Percentiles rank a stretch among this genome's conserved stretches.
phyloP scores from a whole-genome alignment of 208 protist genomes.

The Leptomonas seymouri region DNA sequence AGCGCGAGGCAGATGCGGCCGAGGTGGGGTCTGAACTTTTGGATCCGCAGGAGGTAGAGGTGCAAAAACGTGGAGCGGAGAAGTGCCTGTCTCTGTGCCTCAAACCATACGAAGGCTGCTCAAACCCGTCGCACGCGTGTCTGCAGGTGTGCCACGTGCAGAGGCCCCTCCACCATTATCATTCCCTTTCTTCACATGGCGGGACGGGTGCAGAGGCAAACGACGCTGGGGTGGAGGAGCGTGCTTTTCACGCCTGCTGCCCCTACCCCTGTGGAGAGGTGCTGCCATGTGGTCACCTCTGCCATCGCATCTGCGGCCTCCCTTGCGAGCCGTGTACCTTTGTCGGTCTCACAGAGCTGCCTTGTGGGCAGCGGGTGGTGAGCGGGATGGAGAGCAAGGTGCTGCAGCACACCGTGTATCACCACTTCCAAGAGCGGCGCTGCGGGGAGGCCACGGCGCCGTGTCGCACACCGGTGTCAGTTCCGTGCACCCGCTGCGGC shows the following conservation, averaged over 20 bases:
- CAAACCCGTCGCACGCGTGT: conserved; percentile 70
- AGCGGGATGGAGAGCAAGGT: conserved; percentile 60
- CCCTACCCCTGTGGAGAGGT: conserved; percentile 72
- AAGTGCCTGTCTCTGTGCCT: conserved; percentile 74
- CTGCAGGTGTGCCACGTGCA: conserved; percentile 66
- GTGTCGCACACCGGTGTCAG: conserved; percentile 57
- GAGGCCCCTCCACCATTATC: not conserved
- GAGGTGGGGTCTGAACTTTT: conserved; percentile 19
- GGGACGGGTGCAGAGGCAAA: not conserved
- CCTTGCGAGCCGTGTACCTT: conserved; percentile 74
- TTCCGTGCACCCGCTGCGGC: conserved; percentile 76
- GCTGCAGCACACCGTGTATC: conserved; percentile 56
- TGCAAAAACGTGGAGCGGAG: conserved; percentile 55
- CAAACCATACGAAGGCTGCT: conserved; percentile 60
- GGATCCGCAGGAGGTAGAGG: conserved; percentile 19
- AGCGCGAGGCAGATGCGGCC: conserved; percentile 15
- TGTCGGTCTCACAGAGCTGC: conserved; percentile 61
- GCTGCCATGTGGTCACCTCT: conserved; percentile 76
- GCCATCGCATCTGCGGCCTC: conserved; percentile 67
- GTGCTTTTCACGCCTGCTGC: conserved; percentile 51
- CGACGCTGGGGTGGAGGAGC: conserved; percentile 5
- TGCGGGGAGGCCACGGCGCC: conserved; percentile 57
- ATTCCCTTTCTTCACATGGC: not conserved
- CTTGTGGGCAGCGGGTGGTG: conserved; percentile 85
- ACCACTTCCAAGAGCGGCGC: conserved; percentile 69